Conservation (phyloP, 306 rosid genomes). For the Quercus ilex region DNA sequence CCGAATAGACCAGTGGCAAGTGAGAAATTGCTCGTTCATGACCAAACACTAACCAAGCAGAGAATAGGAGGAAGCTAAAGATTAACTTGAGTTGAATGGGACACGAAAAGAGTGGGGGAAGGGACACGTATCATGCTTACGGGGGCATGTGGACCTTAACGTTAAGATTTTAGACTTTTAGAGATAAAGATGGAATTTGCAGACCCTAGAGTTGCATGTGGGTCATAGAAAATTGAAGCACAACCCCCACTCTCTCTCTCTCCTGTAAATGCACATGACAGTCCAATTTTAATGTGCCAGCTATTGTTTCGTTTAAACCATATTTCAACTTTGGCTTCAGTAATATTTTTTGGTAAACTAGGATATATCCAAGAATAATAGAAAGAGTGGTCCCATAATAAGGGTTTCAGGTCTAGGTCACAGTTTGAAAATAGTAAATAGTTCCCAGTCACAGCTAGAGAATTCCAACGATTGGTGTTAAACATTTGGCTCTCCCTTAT, state of each 20-base stretch:
- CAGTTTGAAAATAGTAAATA: neutral
- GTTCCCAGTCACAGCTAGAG: neutral
- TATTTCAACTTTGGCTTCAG: neutral
- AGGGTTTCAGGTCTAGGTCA: neutral
- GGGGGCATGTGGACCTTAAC: constrained; percentile 38
- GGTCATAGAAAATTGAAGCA: constrained; percentile 63
- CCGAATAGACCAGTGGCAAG: neutral
- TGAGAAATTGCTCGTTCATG: neutral
- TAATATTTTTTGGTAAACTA: neutral
- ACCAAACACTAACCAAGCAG: neutral
- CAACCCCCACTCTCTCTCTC: neutral
- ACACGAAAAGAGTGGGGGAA: constrained; percentile 59
- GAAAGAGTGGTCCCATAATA: neutral
- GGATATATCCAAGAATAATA: neutral
- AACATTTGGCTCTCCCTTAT: too few relatives aligned
- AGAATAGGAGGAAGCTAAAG: neutral
- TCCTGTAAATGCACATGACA: constrained; percentile 6
- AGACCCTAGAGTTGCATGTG: constrained; percentile 61
- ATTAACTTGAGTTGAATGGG: constrained; percentile 18
- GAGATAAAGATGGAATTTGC: constrained; percentile 45
- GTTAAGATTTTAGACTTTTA: constrained; percentile 25
- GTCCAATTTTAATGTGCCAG: constrained; percentile 38
- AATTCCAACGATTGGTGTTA: neutral
- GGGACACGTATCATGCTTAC: constrained; percentile 41
- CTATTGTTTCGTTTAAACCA: constrained; percentile 19